These are phyloP conservation scores for Neurospora hispaniola DNA, from an alignment of 495 filamentous ascomycete species.

Conservation along the genomic window DNA sequence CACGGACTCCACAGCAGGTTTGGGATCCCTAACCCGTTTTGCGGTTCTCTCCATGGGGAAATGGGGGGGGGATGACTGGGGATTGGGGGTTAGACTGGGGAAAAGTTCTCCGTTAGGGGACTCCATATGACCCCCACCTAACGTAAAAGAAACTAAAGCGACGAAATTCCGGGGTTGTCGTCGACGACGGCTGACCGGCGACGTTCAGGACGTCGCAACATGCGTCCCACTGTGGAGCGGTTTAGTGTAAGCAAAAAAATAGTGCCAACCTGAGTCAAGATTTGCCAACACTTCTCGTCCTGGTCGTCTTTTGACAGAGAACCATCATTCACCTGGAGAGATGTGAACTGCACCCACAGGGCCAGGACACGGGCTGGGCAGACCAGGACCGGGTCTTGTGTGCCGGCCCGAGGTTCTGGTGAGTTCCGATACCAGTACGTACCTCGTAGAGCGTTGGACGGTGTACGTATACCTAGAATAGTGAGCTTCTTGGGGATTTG, in stretches of 20 bases:
- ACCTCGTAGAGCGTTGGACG: background rate
- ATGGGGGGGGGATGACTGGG: background rate
- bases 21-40: background rate
- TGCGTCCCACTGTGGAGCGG: background rate
- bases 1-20: background rate
- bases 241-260: background rate
- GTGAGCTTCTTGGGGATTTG: background rate
- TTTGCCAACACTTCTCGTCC: background rate
- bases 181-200: background rate
- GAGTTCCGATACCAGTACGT: background rate
- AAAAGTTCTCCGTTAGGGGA: background rate
- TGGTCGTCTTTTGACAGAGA: background rate
- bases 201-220: background rate
- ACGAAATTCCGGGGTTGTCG: background rate
- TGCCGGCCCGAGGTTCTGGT: background rate
- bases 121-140: background rate
- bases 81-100: background rate
- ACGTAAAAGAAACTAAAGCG: background rate
- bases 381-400: background rate
- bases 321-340: background rate
- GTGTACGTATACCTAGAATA: background rate
- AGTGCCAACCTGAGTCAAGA: background rate
- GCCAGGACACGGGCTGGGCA: background rate
- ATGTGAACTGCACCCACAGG: background rate
- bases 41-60: background rate